Percentiles rank a stretch among this genome's conserved stretches.
Evolutionary conservation across 176 grass and related monocot species (phyloP).

Genomic region (Phragmites australis): DNA sequence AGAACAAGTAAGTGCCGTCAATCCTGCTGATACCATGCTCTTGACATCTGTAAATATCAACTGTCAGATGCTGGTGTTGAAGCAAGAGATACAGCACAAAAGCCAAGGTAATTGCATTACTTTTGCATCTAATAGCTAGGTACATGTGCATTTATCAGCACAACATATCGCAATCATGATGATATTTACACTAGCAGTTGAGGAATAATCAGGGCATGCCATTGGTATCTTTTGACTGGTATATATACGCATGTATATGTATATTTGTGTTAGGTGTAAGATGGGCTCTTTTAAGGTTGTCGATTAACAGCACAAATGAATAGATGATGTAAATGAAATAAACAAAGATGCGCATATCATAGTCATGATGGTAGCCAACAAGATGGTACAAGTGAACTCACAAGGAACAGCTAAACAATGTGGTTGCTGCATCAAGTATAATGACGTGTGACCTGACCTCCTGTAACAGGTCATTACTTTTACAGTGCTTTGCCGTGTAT

Average conservation of each 20-base stretch:
- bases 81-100: conserved; percentile 1
- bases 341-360: not conserved
- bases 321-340: not conserved
- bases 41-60: conserved; percentile 61
- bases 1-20: conserved; percentile 58
- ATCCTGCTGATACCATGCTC: conserved; percentile 77
- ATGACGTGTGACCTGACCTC: conserved; percentile 42
- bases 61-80: conserved; percentile 13
- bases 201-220: not conserved
- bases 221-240: not conserved
- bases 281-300: not conserved
- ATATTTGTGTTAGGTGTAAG: not conserved
- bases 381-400: conserved; percentile 51
- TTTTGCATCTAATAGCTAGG: not conserved
- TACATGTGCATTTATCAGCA: conserved; percentile 22
- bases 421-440: conserved; percentile 85
- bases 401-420: conserved; percentile 88
- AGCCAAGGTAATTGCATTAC: not conserved
- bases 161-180: not conserved
- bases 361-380: not conserved
- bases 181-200: conserved; percentile 16
- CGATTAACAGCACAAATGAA: not conserved
- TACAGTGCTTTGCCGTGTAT: conserved; percentile 78
- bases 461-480: conserved; percentile 82
- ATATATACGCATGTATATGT: not conserved